Conservation (phyloP, 2,329 filamentous ascomycete species). For the Sclerotinia minor region DNA sequence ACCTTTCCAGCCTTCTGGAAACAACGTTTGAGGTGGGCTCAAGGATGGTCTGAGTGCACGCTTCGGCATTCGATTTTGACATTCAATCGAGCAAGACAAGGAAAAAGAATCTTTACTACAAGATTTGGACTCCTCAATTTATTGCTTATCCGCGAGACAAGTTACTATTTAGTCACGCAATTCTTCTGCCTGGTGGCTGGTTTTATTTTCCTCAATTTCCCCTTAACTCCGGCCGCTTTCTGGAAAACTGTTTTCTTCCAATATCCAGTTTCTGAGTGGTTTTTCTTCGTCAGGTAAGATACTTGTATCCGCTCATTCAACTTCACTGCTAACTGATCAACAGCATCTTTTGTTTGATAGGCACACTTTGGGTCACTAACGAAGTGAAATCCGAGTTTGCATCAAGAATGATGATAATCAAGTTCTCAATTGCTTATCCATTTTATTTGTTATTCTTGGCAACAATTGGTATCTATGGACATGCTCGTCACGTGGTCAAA, state of each 20-base stretch:
- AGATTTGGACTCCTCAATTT: conserved; percentile 49
- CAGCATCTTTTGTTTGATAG: conserved; percentile 47
- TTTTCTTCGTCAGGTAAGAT: conserved; percentile 47
- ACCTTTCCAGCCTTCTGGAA: conserved; percentile 50
- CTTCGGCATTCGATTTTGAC: conserved; percentile 44
- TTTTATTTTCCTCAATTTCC: conserved; percentile 49
- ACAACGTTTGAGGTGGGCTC: conserved; percentile 51
- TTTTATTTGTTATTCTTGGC: conserved; percentile 42
- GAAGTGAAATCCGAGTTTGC: conserved; percentile 50
- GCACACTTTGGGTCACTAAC: conserved; percentile 50
- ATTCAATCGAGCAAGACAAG: conserved; percentile 45
- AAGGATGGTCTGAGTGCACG: conserved; percentile 43
- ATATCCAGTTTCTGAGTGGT: conserved; percentile 50
- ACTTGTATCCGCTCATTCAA: neutral
- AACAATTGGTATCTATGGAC: conserved; percentile 23
- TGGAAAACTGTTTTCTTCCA: conserved; percentile 49
- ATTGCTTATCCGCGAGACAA: conserved; percentile 48
- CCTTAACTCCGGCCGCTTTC: conserved; percentile 43
- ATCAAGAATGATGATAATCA: conserved; percentile 44
- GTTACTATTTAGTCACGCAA: conserved; percentile 51
- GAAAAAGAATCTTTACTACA: conserved; percentile 42
- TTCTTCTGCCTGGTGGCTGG: conserved; percentile 49
- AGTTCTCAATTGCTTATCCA: conserved; percentile 49
- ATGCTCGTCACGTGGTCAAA: conserved; percentile 36
- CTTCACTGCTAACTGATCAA: neutral